Percentiles rank a stretch among this genome's conserved stretches.
Conservation (phyloP, 2,329 filamentous ascomycete species). For the Aspergillus brunneoviolaceus region DNA sequence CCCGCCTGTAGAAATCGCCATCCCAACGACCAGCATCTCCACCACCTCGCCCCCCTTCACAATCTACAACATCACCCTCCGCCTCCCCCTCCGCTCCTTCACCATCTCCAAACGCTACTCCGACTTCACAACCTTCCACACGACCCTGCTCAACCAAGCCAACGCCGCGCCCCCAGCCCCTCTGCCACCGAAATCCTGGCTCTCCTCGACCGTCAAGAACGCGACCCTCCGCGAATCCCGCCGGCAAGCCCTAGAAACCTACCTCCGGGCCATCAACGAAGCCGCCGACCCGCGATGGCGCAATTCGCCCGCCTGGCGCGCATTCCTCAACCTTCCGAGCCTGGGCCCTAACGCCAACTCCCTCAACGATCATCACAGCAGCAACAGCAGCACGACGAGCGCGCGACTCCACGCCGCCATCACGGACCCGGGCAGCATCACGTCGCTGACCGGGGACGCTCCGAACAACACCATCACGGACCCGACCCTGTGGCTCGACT, state of each 20-base stretch:
- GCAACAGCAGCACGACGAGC: conserved; percentile 29
- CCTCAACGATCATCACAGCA: conserved; percentile 26
- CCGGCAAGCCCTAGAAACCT: conserved; percentile 56
- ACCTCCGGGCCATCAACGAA: conserved; percentile 59
- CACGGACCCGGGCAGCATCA: conserved; percentile 35
- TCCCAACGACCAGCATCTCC: conserved; percentile 52
- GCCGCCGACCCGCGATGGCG: conserved; percentile 59
- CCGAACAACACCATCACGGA: conserved; percentile 43
- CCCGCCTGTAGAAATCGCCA: conserved; percentile 45
- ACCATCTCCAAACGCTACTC: conserved; percentile 64
- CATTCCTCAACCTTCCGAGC: conserved; percentile 58
- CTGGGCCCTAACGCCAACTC: conserved; percentile 11
- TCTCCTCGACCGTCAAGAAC: conserved; percentile 57
- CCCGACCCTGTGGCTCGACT: conserved; percentile 62
- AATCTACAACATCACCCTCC: conserved; percentile 60
- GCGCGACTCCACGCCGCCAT: conserved; percentile 44
- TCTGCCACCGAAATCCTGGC: conserved; percentile 62
- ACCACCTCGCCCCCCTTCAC: conserved; percentile 56
- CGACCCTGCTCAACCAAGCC: conserved; percentile 51
- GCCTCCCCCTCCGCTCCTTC: conserved; percentile 60
- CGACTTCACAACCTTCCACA: conserved; percentile 60
- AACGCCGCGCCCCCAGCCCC: conserved; percentile 53
- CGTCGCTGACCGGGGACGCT: too few species aligned
- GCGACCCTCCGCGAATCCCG: conserved; percentile 58
- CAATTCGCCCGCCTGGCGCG: conserved; percentile 55